phyloP scores from a whole-genome alignment of 306 rosid genomes.

The Erythrophleum fordii region DNA sequence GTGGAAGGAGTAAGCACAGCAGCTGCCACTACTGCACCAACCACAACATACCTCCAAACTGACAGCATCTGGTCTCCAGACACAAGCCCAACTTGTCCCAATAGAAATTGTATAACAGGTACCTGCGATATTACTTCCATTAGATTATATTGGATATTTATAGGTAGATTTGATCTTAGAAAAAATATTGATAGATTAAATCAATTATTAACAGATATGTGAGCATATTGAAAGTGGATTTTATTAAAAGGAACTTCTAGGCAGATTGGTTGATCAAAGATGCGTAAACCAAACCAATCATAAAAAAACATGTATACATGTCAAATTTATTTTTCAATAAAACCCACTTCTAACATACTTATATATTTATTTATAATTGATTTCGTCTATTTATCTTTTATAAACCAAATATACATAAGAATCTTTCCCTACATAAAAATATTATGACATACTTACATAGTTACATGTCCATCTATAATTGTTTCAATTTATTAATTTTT shows the following conservation, averaged over 20 bases:
- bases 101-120: conserved; percentile 80
- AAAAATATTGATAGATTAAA: background rate
- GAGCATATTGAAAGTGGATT: no score
- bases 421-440: background rate
- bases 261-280: background rate
- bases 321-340: no score
- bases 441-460: background rate
- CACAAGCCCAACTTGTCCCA: conserved; percentile 87
- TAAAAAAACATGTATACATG: background rate
- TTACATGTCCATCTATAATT: background rate
- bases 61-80: conserved; percentile 95
- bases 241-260: background rate
- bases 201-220: background rate
- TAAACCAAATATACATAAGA: background rate
- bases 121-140: conserved; percentile 57
- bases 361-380: no score
- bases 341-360: background rate
- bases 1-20: conserved; percentile 91
- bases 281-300: background rate
- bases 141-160: background rate
- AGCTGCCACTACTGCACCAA: conserved; percentile 91
- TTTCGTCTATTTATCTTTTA: background rate
- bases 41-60: conserved; percentile 95
- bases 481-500: no score
- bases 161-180: background rate